These are phyloP conservation scores for Backusella liffmaniae DNA, from an alignment of 192 early-diverging fungal species.

Conservation along the genomic window DNA sequence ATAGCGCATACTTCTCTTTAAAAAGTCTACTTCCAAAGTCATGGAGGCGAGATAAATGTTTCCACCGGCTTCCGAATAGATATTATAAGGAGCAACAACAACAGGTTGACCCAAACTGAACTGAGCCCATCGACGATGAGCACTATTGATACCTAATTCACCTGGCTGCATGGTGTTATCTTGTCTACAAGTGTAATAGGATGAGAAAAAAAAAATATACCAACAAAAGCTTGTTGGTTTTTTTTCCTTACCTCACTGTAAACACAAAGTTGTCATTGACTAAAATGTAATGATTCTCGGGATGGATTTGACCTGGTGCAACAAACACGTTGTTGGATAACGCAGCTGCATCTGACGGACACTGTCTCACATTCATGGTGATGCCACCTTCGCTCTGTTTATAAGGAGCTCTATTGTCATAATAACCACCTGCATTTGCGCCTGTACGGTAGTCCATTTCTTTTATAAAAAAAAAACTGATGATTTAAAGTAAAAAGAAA, in stretches of 20 bases:
- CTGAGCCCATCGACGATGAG: constrained; percentile 67
- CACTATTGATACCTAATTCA: constrained; percentile 49
- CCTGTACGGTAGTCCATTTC: neutral
- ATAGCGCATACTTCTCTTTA: constrained; percentile 47
- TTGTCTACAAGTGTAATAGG: constrained; percentile 30
- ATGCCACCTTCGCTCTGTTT: neutral
- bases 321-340: constrained; percentile 81
- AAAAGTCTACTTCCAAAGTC: constrained; percentile 60
- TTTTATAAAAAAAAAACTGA: neutral
- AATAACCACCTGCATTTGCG: neutral
- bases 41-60: constrained; percentile 45
- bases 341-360: constrained; percentile 45
- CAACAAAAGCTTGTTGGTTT: neutral
- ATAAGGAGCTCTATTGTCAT: neutral
- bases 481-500: neutral
- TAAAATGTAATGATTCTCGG: constrained; percentile 64
- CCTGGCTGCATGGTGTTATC: constrained; percentile 44
- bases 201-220: neutral
- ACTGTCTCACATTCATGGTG: constrained; percentile 35
- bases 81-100: constrained; percentile 62
- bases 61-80: constrained; percentile 35
- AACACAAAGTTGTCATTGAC: constrained; percentile 83
- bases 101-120: constrained; percentile 64
- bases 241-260: constrained; percentile 60
- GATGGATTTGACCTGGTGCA: constrained; percentile 69